A percentile compares a stretch with the other conserved stretches of the same genome.
Evolutionary conservation across 768 basidiomycete species (phyloP).

Genomic region (Pleurotus djamor): DNA sequence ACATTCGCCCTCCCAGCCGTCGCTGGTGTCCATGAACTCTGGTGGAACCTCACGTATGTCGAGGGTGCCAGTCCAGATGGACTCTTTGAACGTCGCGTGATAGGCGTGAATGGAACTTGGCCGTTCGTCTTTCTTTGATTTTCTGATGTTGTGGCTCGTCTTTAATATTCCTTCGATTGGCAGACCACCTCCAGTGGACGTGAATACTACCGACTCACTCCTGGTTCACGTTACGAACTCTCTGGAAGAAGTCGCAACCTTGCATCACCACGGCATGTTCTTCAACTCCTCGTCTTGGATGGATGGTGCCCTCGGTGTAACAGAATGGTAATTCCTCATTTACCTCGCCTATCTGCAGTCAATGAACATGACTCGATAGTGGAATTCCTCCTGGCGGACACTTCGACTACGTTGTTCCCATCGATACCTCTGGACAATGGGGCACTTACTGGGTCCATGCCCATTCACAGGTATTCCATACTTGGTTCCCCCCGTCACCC

Average conservation of each 20-base stretch:
- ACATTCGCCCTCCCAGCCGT: constrained; percentile 30
- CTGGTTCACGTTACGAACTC: constrained; percentile 77
- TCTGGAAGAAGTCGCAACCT: constrained; percentile 59
- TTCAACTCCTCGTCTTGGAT: constrained; percentile 87
- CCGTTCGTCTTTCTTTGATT: constrained; percentile 55
- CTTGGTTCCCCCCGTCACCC: not conserved
- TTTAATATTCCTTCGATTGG: not conserved
- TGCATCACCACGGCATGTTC: constrained; percentile 96
- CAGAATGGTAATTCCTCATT: constrained; percentile 67
- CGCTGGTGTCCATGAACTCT: constrained; percentile 70
- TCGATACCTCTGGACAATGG: constrained; percentile 65
- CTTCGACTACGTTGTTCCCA: constrained; percentile 74
- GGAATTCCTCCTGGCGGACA: constrained; percentile 75
- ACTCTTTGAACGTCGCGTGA: constrained; percentile 67
- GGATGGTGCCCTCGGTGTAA: constrained; percentile 82
- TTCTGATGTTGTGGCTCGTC: not conserved
- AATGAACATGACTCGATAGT: constrained; percentile 29
- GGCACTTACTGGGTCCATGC: constrained; percentile 85
- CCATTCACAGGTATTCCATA: constrained; percentile 44
- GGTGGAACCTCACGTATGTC: constrained; percentile 93
- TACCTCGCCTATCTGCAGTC: not conserved
- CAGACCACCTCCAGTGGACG: constrained; percentile 81
- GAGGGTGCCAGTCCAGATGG: constrained; percentile 82
- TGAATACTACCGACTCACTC: constrained; percentile 69
- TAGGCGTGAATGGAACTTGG: constrained; percentile 93